These are phyloP conservation scores for Aspergillus sclerotioniger DNA, from an alignment of 495 filamentous ascomycete species.

Conservation along the genomic window DNA sequence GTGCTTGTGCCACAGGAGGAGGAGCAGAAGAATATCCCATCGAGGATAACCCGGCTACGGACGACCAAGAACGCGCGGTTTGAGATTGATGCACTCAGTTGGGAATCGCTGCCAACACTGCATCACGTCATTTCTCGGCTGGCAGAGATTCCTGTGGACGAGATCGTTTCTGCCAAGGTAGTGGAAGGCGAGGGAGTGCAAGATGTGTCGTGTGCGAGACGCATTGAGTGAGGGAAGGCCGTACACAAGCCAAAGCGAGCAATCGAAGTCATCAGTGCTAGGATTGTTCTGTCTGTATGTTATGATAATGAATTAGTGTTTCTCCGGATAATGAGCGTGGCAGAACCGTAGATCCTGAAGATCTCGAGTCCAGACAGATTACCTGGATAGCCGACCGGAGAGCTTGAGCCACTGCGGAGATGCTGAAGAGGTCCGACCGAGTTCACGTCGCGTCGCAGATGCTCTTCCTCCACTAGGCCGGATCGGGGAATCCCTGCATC, in stretches of 20 bases:
- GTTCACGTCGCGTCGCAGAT: neutral
- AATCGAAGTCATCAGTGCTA: neutral
- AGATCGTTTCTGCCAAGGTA: conserved; percentile 50
- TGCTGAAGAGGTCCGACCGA: too few species aligned
- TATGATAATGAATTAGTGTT: neutral
- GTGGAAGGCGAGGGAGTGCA: conserved; percentile 49
- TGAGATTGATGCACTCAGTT: conserved; percentile 42
- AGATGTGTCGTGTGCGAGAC: conserved; percentile 41
- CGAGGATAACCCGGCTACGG: conserved; percentile 30
- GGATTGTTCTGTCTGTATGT: neutral
- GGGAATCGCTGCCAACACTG: conserved; percentile 52
- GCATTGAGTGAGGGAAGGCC: conserved; percentile 35
- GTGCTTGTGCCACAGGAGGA: conserved; percentile 41
- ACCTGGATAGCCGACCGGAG: too few species aligned
- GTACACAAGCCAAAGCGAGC: conserved; percentile 41
- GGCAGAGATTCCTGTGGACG: conserved; percentile 53
- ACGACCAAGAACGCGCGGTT: conserved; percentile 42
- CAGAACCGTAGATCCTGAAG: too few species aligned
- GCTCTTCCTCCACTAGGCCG: neutral
- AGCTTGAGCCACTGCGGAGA: too few species aligned
- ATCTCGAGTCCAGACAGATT: too few species aligned
- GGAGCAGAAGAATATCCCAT: conserved; percentile 32
- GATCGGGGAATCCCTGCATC: too few species aligned
- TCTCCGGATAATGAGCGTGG: neutral
- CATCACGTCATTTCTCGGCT: conserved; percentile 51